Percentiles rank a stretch among this genome's conserved stretches.
phyloP scores from a whole-genome alignment of 805 yeast species.

The Nakazawaea pomicola region DNA sequence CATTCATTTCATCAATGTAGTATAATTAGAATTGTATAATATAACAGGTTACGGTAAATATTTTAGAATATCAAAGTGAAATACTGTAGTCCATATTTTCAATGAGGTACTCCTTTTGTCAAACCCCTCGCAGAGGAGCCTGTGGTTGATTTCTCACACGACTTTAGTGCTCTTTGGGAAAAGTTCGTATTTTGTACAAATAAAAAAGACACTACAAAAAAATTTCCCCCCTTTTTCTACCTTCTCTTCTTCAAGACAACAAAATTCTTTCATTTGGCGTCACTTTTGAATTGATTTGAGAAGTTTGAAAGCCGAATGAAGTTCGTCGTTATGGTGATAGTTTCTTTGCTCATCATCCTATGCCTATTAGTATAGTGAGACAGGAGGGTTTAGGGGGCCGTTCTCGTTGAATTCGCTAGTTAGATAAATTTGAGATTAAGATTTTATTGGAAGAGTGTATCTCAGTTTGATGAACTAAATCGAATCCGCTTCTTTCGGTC shows the following conservation, averaged over 20 bases:
- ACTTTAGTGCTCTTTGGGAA: not conserved
- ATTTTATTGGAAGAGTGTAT: slow-evolving; percentile 11
- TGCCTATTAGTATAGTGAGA: not conserved
- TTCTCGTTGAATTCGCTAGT: no score
- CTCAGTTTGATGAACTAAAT: slow-evolving; percentile 11
- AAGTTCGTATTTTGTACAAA: not conserved
- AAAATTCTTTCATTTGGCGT: slow-evolving; percentile 11
- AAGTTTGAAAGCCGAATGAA: slow-evolving; percentile 10
- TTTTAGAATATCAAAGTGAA: no score
- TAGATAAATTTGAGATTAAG: slow-evolving; percentile 7
- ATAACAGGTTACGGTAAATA: not conserved
- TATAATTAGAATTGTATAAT: not conserved
- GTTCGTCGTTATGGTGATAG: not conserved
- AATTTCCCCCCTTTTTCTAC: not conserved
- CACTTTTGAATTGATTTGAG: not conserved
- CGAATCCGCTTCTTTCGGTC: slow-evolving; percentile 11
- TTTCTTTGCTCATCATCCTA: not conserved
- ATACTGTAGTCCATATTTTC: no score
- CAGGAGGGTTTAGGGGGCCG: no score
- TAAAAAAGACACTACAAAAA: not conserved
- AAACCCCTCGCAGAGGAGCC: no score
- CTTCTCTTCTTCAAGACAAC: slow-evolving; percentile 3
- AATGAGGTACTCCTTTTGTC: no score
- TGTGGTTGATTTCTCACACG: not conserved
- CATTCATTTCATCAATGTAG: not conserved